Evolutionary conservation across 495 filamentous ascomycete species (phyloP).

Genomic region (Annulohypoxylon nitens): DNA sequence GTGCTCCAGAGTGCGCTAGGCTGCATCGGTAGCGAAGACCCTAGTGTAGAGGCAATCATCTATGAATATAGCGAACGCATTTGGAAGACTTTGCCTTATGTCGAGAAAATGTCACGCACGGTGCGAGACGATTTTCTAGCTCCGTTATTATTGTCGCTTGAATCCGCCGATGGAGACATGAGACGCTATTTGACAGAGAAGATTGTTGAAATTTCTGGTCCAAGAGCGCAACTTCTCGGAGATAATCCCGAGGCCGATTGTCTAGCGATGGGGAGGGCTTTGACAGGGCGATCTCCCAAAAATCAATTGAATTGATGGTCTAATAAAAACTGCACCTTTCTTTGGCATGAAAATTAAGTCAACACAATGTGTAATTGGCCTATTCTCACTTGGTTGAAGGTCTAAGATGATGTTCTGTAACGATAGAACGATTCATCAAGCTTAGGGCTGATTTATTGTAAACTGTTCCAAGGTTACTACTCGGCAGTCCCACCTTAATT

Average conservation of each 20-base stretch:
- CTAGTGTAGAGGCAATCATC: not conserved
- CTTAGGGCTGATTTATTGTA: too few relatives aligned
- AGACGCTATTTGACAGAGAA: not conserved
- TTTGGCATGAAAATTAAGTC: too few relatives aligned
- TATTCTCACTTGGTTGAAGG: too few relatives aligned
- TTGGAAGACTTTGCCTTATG: not conserved
- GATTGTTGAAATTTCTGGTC: not conserved
- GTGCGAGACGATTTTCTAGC: not conserved
- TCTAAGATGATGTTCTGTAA: too few relatives aligned
- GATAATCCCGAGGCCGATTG: not conserved
- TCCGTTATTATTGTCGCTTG: not conserved
- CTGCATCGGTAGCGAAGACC: not conserved
- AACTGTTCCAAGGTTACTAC: too few relatives aligned
- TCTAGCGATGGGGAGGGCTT: not conserved
- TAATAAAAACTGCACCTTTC: too few relatives aligned
- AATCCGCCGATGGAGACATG: not conserved
- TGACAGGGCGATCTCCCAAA: not conserved
- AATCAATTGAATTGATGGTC: too few relatives aligned
- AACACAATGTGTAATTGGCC: too few relatives aligned
- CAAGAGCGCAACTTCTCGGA: not conserved
- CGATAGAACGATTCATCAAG: too few relatives aligned
- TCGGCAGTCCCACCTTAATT: not conserved
- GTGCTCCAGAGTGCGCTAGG: not conserved
- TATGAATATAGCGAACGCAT: not conserved
- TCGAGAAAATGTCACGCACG: not conserved